Conservation (phyloP, 2,329 filamentous ascomycete genomes). For the Pseudogymnoascus sp. region DNA sequence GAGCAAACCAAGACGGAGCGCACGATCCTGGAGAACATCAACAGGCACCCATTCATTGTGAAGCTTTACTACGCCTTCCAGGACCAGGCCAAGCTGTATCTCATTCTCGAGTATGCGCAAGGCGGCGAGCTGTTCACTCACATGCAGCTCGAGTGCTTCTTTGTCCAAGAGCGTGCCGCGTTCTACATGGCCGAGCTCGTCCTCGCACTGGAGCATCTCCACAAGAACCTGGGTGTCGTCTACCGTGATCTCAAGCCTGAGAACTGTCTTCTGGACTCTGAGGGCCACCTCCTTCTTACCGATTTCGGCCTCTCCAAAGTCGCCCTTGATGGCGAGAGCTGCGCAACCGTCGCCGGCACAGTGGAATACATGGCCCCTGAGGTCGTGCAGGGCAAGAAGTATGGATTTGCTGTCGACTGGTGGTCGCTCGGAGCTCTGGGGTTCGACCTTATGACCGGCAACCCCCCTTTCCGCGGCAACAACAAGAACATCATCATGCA, state of each 20-base stretch:
- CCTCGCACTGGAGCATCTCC: conserved; percentile 84
- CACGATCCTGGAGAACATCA: conserved; percentile 89
- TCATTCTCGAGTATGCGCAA: conserved; percentile 95
- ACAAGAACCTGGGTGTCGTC: conserved; percentile 84
- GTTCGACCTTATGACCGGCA: conserved; percentile 86
- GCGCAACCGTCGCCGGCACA: conserved; percentile 87
- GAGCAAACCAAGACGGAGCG: conserved; percentile 98
- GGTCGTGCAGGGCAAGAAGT: conserved; percentile 77
- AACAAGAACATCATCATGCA: conserved; percentile 95
- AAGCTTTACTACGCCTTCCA: conserved; percentile 98
- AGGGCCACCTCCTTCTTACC: conserved; percentile 87
- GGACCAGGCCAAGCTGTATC: conserved; percentile 92
- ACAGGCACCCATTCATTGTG: conserved; percentile 93
- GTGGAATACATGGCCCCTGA: conserved; percentile 99
- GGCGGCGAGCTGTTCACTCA: conserved; percentile 97
- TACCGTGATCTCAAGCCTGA: conserved; percentile 97
- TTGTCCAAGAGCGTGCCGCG: conserved; percentile 76
- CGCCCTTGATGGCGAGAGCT: conserved; percentile 61
- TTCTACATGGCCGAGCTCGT: conserved; percentile 99
- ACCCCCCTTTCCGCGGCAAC: conserved; percentile 79
- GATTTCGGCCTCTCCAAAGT: conserved; percentile 98
- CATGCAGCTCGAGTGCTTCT: conserved; percentile 89
- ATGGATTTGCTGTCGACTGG: conserved; percentile 95
- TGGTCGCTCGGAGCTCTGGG: conserved; percentile 94
- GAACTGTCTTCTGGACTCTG: conserved; percentile 85